Base-by-base conservation (phyloP, 2,329 filamentous ascomycete genomes). In the Penicillium oxalicum region DNA sequence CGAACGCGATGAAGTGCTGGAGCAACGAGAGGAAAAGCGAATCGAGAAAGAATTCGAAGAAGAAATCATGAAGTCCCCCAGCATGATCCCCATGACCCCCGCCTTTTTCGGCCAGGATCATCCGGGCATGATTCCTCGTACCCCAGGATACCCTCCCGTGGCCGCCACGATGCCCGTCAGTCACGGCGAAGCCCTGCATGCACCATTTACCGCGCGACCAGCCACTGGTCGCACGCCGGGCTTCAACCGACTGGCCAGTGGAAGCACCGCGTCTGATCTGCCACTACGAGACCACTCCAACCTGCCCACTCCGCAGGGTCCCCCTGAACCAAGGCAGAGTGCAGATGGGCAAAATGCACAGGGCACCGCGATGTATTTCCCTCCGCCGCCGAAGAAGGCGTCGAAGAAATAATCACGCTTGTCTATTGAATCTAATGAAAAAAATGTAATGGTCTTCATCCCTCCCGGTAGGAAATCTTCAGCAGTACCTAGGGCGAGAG, bases 341-440 rank as follows among this genome's bases (percentile, higher is more conserved):
- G 36, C 49, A 46, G 59, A 61, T 27, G 48, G 44, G 36, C 46
- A 50, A 40, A 43, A 47, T 43, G 41, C 28, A 9, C 38, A 36
- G 42, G 48, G 42, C n/a, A 54, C 52, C 33, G 53, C 51, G 27
- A 69, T 70, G 53, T 73, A 73, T 50, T 74, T 74, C 58, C 70
- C 70, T 7, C 71, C 71, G 18, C 70, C 71, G 8, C 70, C 70
- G 9, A 72, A 70, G 52, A 70, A 70, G 56, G 63, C 66, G 11
- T 40, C 47, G 5, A 68, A 61, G 38, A 52, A 49, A n/a, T 64
- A 41, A 61, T 32, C 18, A 18, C 18, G 18, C 18, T 18, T 18
- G 18, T 18, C 18, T 18, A 18, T 18, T 18, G 18, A 18, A 18
- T 18, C 18, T 49, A 42, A 29, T 44, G 40, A 32, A 43, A 44